A percentile compares a stretch with the other conserved stretches of the same genome.
phyloP scores from a whole-genome alignment of 177 flowering plant species.

The Telopea speciosissima region DNA sequence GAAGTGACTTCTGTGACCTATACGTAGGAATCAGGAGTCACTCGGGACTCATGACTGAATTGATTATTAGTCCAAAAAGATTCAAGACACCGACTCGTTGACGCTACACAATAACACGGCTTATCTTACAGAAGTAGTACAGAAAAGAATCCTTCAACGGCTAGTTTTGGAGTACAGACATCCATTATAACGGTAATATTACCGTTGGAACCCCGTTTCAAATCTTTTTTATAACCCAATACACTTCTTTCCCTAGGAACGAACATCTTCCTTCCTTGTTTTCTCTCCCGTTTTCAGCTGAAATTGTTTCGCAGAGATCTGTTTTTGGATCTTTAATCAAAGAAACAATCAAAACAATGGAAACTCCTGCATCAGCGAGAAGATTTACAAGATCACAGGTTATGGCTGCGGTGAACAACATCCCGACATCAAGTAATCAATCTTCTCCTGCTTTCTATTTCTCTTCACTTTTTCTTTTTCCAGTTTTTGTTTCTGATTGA shows the following conservation, averaged over 20 bases:
- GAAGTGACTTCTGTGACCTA: too few species aligned
- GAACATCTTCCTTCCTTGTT: not conserved
- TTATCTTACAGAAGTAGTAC: too few species aligned
- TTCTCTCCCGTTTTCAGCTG: not conserved
- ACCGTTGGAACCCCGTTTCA: constrained; percentile 3
- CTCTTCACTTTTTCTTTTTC: not conserved
- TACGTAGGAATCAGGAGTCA: too few species aligned
- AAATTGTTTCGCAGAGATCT: not conserved
- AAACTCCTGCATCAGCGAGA: constrained; percentile 29
- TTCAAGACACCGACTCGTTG: too few species aligned
- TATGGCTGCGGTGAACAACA: constrained; percentile 11
- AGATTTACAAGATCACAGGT: constrained; percentile 27
- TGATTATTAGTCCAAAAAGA: too few species aligned
- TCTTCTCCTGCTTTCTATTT: not conserved
- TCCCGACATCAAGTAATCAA: constrained; percentile 20
- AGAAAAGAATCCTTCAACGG: too few species aligned
- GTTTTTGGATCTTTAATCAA: not conserved
- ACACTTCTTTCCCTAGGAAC: not conserved
- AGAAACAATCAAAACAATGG: constrained; percentile 19
- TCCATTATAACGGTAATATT: constrained; percentile 1
- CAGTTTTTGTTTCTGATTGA: not conserved
- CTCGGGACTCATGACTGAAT: too few species aligned
- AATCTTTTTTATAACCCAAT: constrained; percentile 1
- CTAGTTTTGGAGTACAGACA: too few species aligned
- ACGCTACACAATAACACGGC: too few species aligned